Evolutionary conservation across 1,284 basidiomycete species (phyloP), one percentile per base, ranked within the genome.

Genomic region (Papiliotrema fonsecae): DNA sequence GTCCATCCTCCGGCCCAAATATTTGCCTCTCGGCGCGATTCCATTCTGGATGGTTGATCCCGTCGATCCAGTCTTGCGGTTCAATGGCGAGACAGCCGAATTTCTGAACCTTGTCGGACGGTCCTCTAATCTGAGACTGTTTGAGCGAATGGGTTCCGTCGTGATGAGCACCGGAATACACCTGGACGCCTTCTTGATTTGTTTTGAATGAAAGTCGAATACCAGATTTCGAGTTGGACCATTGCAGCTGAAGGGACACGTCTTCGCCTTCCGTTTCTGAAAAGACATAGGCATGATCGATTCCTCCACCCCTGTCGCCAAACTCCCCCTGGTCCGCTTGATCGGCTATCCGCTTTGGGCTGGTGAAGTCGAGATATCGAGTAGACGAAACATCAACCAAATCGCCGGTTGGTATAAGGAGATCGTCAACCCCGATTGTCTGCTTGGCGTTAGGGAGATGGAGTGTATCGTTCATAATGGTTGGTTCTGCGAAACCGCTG

Each of bases 21-120:
- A 60, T 21, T 37, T 51, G 49, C 41, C 48, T 42, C 37, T 51
- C 44, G 34, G 13, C 21, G 24, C 44, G 22, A 1, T 34, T 21
- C 57, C 57, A 60, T 32, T 57, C 45, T 24, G 57, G 57, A 38
- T 60, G 47, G 49, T 52, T 55, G 35, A 57, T 46, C 7, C 49
- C 55, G 45, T 60, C 57, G 26, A 60, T 60, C 41, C 43, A 49
- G 5, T 53, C 55, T 47, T 60, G 57, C 13, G 57, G 57, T 45
- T 60, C 57, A 27, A 60, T 42, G 1, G 57, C 57, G 22, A 60
- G 37, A 19, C 49, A 45, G 22, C 54, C 51, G 25, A 47, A 55
- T 49, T 48, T 35, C 26, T 47, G 49, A 3, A 48, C 47, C 10
- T 34, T 19, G 3, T 21, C 44, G 7, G n/a, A 31, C 24, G 16